phyloP scores from a whole-genome alignment of 306 rosid species.

The Begonia masoniana region DNA sequence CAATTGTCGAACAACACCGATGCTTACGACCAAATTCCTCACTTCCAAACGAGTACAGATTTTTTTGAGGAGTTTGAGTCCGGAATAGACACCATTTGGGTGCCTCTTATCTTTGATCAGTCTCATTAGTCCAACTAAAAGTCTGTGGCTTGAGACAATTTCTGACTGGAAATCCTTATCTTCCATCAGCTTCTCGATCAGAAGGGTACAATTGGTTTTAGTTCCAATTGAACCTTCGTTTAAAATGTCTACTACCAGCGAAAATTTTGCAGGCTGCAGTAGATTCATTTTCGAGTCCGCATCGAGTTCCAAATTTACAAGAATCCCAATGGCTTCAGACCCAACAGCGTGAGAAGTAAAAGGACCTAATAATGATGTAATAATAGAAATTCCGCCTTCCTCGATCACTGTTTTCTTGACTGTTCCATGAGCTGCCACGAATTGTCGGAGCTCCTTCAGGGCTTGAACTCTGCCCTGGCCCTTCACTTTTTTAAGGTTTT shows the following conservation, averaged over 20 bases:
- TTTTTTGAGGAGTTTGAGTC: slow-evolving; percentile 35
- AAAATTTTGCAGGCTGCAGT: slow-evolving; percentile 53
- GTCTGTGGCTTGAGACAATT: slow-evolving; percentile 44
- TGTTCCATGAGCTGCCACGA: slow-evolving; percentile 28
- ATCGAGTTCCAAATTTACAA: slow-evolving; percentile 38
- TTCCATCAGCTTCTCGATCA: slow-evolving; percentile 37
- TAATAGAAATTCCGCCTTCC: slow-evolving; percentile 29
- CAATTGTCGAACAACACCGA: slow-evolving; percentile 53
- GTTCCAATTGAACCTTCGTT: slow-evolving; percentile 72
- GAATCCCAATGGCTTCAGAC: slow-evolving; percentile 60
- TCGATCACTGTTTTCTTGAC: slow-evolving; percentile 28
- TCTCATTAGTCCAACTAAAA: slow-evolving; percentile 58
- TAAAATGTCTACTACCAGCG: slow-evolving; percentile 57
- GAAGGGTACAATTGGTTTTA: slow-evolving; percentile 58
- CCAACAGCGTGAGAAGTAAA: slow-evolving; percentile 80
- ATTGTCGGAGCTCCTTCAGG: slow-evolving; percentile 37
- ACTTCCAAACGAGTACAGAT: slow-evolving; percentile 33
- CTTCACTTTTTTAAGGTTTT: slow-evolving; percentile 43
- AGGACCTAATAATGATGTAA: slow-evolving; percentile 51
- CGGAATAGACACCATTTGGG: slow-evolving; percentile 41
- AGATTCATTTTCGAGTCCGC: slow-evolving; percentile 33
- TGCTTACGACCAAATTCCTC: slow-evolving; percentile 37
- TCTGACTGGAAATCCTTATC: slow-evolving; percentile 32
- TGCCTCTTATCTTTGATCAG: slow-evolving; percentile 52
- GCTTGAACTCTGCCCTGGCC: slow-evolving; percentile 67